Conservation (phyloP, 805 yeast species). For the Nakazawaea sp. region DNA sequence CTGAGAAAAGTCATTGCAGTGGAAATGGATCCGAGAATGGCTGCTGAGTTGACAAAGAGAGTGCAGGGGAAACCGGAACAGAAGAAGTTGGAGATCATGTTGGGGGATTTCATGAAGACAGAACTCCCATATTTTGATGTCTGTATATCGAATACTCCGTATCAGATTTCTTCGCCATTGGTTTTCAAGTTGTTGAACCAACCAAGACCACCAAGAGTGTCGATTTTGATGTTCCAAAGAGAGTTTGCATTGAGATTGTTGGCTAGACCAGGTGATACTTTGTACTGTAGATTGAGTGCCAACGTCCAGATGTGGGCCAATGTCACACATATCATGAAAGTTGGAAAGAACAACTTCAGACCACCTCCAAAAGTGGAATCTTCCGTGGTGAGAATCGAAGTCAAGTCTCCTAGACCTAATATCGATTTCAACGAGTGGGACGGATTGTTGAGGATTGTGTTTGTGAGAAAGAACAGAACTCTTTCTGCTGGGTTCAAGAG, state of each 20-base stretch:
- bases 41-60: constrained; percentile 95
- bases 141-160: constrained; percentile 95
- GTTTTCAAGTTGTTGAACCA: constrained; percentile 87
- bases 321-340: constrained; percentile 97
- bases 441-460: constrained; percentile 84
- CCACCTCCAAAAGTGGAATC: constrained; percentile 99
- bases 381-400: constrained; percentile 88
- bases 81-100: constrained; percentile 81
- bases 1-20: constrained; percentile 93
- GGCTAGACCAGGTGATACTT: constrained; percentile 94
- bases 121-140: constrained; percentile 93
- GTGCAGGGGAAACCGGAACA: constrained; percentile 96
- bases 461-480: constrained; percentile 90
- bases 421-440: constrained; percentile 96
- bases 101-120: constrained; percentile 95
- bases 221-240: constrained; percentile 95
- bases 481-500: constrained; percentile 90
- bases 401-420: constrained; percentile 89
- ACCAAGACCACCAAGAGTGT: constrained; percentile 91
- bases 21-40: constrained; percentile 99
- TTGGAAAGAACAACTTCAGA: constrained; percentile 91
- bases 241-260: constrained; percentile 91
- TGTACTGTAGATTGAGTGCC: constrained; percentile 90
- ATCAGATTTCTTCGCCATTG: constrained; percentile 94
- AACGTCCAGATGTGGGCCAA: constrained; percentile 99